Conservation (phyloP, 192 early-diverging fungal genomes). For the Backusella morwellensis region DNA sequence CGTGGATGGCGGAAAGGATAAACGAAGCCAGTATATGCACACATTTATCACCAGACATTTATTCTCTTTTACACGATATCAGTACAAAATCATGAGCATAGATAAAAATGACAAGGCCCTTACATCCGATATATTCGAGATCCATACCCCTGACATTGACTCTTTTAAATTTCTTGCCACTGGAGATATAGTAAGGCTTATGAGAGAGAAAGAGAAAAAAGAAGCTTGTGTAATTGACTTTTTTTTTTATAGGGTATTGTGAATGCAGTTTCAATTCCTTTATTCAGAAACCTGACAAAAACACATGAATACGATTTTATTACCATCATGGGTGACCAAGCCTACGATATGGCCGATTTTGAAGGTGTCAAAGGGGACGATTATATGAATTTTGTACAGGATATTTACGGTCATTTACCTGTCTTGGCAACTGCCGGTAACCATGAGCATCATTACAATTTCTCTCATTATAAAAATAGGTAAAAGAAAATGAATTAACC, state of each 20-base stretch:
- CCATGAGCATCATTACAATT: constrained; percentile 30
- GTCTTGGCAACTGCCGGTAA: constrained; percentile 24
- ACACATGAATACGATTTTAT: constrained; percentile 32
- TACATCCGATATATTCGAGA: background rate
- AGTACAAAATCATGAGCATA: constrained; percentile 10
- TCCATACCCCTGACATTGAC: constrained; percentile 10
- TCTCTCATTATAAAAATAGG: constrained; percentile 30
- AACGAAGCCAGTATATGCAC: constrained; percentile 23
- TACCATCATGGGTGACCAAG: constrained; percentile 25
- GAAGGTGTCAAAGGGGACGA: constrained; percentile 26
- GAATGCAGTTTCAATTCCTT: constrained; percentile 21
- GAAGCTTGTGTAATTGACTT: background rate
- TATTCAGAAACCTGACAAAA: constrained; percentile 1
- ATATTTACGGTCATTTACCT: constrained; percentile 21
- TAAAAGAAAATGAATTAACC: background rate
- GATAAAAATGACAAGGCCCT: background rate
- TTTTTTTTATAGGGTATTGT: constrained; percentile 1
- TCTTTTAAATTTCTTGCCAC: constrained; percentile 25
- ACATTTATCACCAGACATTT: constrained; percentile 6
- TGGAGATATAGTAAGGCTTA: constrained; percentile 16
- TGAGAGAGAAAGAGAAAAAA: no score
- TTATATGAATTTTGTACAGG: constrained; percentile 24
- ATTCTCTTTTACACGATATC: constrained; percentile 13
- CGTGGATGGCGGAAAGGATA: constrained; percentile 20
- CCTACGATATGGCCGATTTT: constrained; percentile 27